Conservation (phyloP, 441 rosid genomes). For the Macaranga tanarius region DNA sequence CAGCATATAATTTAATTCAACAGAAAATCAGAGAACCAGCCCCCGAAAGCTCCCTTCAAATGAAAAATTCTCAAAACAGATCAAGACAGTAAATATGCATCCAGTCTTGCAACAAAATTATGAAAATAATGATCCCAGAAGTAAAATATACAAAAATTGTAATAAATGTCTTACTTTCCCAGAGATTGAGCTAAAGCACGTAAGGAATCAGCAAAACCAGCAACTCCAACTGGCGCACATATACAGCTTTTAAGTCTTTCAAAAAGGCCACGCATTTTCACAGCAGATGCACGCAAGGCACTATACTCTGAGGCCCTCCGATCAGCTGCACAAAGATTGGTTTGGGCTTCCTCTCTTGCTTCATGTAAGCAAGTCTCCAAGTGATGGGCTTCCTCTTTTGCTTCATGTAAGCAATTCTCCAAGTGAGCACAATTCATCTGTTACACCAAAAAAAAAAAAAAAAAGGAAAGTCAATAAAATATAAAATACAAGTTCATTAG, state of each 20-base stretch:
- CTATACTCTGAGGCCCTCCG: constrained; percentile 84
- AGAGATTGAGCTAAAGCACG: constrained; percentile 78
- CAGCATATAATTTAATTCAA: background rate
- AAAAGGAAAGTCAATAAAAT: background rate
- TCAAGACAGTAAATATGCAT: constrained; percentile 1
- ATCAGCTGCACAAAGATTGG: constrained; percentile 94
- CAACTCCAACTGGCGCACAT: constrained; percentile 57
- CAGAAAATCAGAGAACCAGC: background rate
- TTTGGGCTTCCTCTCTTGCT: constrained; percentile 98
- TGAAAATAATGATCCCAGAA: background rate
- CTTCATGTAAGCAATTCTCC: constrained; percentile 98
- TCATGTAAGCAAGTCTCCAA: constrained; percentile 97
- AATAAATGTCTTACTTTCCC: constrained; percentile 66
- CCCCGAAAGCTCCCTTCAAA: background rate
- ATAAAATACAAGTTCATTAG: background rate
- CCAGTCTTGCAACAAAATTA: background rate
- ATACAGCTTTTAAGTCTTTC: constrained; percentile 79
- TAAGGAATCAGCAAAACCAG: constrained; percentile 76
- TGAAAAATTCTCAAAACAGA: constrained; percentile 4
- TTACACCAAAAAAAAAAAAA: background rate
- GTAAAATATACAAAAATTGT: constrained; percentile 2
- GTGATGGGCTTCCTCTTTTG: constrained; percentile 98
- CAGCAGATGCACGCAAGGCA: constrained; percentile 84
- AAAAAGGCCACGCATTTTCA: constrained; percentile 76
- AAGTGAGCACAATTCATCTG: constrained; percentile 99